A percentile compares a stretch with the other conserved stretches of the same genome.
Conservation (phyloP, 2,329 filamentous ascomycete species). For the Talaromyces pinophilus region DNA sequence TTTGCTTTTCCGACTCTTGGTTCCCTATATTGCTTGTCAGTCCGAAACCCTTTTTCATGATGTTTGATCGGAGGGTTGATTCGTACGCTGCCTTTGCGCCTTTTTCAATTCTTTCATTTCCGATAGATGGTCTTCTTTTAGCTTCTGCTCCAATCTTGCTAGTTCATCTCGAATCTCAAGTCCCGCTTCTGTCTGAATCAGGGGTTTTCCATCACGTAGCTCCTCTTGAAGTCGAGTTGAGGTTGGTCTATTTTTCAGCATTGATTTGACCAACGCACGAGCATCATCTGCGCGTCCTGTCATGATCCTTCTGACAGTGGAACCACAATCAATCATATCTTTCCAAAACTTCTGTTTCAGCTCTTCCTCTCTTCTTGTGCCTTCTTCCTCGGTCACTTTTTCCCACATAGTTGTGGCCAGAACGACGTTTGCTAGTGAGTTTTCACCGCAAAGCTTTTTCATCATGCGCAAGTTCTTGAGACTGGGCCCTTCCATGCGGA, state of each 20-base stretch:
- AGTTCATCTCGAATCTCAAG: not conserved
- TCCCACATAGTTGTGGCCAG: slow-evolving; percentile 45
- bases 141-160: not conserved
- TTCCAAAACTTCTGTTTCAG: not conserved
- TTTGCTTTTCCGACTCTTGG: not conserved
- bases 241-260: not conserved
- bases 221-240: not conserved
- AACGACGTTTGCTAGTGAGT: slow-evolving; percentile 37
- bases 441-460: slow-evolving; percentile 41
- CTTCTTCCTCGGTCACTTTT: not conserved
- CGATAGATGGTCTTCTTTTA: not conserved
- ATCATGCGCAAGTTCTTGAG: slow-evolving; percentile 42
- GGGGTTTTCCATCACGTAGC: not conserved
- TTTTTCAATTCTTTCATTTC: not conserved
- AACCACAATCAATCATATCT: not conserved
- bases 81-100: not conserved
- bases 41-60: not conserved
- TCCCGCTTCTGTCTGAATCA: not conserved
- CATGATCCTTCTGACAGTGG: not conserved
- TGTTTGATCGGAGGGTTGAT: not conserved
- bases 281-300: not conserved
- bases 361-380: not conserved
- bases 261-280: not conserved
- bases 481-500: slow-evolving; percentile 36
- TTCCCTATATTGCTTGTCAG: not conserved